phyloP scores from a whole-genome alignment of 306 rosid genomes.

The Pterocarpus macrocarpus region DNA sequence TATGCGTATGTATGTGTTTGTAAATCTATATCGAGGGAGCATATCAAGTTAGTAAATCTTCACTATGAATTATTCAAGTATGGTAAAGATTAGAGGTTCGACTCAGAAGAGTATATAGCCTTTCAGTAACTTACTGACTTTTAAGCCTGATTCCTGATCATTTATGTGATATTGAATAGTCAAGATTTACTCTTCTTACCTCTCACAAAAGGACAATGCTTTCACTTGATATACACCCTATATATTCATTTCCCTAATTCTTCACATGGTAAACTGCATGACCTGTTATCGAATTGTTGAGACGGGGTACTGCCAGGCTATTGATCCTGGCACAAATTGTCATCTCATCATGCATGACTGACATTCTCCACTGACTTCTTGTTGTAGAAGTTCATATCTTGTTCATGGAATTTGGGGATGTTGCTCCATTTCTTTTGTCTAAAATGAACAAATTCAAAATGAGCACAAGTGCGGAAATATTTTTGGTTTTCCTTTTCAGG shows the following conservation, averaged over 20 bases:
- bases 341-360: conserved; percentile 18
- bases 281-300: conserved; percentile 5
- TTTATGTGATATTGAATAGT: not conserved
- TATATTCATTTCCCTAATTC: no score
- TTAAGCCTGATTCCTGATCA: not conserved
- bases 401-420: conserved; percentile 30
- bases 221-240: not conserved
- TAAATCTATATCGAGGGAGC: not conserved
- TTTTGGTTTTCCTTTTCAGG: conserved; percentile 59
- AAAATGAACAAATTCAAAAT: not conserved
- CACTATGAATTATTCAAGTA: not conserved
- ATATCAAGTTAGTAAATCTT: conserved; percentile 9
- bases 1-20: not conserved
- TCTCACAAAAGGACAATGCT: not conserved
- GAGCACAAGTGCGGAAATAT: conserved; percentile 25
- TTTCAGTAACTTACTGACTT: conserved; percentile 7
- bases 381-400: conserved; percentile 26
- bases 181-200: conserved; percentile 14
- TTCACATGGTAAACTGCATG: not conserved
- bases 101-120: not conserved
- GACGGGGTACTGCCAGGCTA: not conserved
- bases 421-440: conserved; percentile 34
- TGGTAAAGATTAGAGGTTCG: conserved; percentile 6
- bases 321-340: not conserved
- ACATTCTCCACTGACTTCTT: conserved; percentile 8